A percentile compares a stretch with the other conserved stretches of the same genome.
Conservation (phyloP, 768 basidiomycete species). For the Lactarius trivialis region DNA sequence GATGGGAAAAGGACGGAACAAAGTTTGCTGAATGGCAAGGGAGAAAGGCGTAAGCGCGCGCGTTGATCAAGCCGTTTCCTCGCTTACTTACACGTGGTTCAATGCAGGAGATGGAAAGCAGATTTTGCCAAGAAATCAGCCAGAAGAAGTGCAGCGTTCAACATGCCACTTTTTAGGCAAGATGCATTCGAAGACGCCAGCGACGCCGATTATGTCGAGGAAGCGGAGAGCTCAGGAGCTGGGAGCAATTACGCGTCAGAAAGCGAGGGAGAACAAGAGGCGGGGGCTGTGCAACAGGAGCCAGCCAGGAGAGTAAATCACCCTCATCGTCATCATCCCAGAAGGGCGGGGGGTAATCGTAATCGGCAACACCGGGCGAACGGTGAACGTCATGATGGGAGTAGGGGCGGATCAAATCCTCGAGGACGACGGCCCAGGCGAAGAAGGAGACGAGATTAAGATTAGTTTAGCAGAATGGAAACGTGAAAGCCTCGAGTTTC, state of each 20-base stretch:
- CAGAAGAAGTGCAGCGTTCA: neutral
- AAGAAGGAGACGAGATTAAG: conserved; percentile 8
- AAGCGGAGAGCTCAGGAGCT: conserved; percentile 1
- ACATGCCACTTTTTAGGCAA: neutral
- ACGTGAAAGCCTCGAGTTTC: conserved; percentile 5
- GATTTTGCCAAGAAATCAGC: conserved; percentile 1
- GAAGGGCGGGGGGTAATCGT: neutral
- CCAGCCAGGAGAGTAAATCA: neutral
- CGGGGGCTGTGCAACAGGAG: conserved; percentile 1
- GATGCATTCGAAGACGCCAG: neutral
- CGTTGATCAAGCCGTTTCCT: conserved; percentile 10
- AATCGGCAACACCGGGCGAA: neutral
- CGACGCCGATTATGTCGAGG: conserved; percentile 5
- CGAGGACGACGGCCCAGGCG: conserved; percentile 16
- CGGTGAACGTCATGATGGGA: neutral
- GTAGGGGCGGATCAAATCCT: conserved; percentile 1
- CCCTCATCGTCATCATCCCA: neutral
- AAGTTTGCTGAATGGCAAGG: conserved; percentile 45
- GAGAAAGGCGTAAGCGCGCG: conserved; percentile 45
- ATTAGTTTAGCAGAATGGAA: neutral
- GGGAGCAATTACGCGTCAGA: neutral
- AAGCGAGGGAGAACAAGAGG: conserved; percentile 2
- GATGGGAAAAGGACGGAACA: conserved; percentile 47
- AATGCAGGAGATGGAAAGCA: conserved; percentile 17
- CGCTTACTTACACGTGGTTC: conserved; percentile 5